Evolutionary conservation across 169 alveolate genomes (phyloP).

Genomic region (Fabrea salina): DNA sequence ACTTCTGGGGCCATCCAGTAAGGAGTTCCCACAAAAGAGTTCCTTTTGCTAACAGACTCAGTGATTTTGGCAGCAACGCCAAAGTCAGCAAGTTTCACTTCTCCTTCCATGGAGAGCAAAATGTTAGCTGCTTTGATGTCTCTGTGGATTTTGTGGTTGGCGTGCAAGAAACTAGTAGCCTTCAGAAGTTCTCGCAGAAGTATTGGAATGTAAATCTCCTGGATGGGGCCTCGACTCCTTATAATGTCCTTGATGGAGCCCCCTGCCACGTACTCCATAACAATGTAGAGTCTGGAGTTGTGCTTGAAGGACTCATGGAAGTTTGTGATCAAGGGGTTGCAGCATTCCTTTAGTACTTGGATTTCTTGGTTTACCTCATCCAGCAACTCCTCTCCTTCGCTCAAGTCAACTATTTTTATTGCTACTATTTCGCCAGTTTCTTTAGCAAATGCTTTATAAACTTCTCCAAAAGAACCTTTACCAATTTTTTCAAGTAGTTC

Average conservation of each 20-base stretch:
- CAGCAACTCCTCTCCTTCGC: conserved; percentile 27
- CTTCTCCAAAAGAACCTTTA: conserved; percentile 84
- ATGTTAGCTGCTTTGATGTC: conserved; percentile 82
- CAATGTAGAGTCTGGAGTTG: conserved; percentile 58
- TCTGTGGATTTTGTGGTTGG: conserved; percentile 70
- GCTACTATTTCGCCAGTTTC: conserved; percentile 83
- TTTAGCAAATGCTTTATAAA: conserved; percentile 73
- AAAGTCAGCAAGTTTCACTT: conserved; percentile 75
- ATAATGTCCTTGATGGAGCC: conserved; percentile 57
- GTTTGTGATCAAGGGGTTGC: conserved; percentile 77
- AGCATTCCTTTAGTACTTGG: conserved; percentile 68
- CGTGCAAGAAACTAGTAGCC: conserved; percentile 71
- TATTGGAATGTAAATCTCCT: conserved; percentile 59
- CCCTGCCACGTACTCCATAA: conserved; percentile 68
- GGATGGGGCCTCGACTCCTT: conserved; percentile 51
- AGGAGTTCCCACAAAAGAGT: conserved; percentile 69
- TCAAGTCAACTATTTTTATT: conserved; percentile 58
- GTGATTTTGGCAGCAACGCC: conserved; percentile 68
- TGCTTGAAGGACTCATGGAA: conserved; percentile 42
- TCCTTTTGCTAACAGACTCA: conserved; percentile 47
- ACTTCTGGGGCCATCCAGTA: conserved; percentile 80
- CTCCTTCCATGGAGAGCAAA: conserved; percentile 69
- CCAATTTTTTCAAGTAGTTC: too few species aligned
- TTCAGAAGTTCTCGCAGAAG: conserved; percentile 58
- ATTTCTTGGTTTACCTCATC: conserved; percentile 71